Conservation (phyloP, 192 early-diverging fungal genomes). For the Coemansia sp. region DNA sequence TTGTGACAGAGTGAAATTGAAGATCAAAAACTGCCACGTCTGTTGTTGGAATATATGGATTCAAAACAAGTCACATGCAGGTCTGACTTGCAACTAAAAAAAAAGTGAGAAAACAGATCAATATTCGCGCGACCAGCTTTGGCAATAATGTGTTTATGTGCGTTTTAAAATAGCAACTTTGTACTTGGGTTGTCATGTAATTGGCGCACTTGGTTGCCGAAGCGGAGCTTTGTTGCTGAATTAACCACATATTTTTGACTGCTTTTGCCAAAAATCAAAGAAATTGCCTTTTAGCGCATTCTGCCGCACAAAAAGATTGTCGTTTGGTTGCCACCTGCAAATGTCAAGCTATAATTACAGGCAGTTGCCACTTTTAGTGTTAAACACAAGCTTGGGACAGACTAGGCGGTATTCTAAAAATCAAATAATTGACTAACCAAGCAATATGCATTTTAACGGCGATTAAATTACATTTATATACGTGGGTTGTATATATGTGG, state of each 20-base stretch:
- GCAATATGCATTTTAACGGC: no score
- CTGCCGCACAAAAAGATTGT: background rate
- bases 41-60: background rate
- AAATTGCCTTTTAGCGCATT: background rate
- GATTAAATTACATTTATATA: no score
- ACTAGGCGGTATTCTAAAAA: no score
- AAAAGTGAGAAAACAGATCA: background rate
- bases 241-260: background rate
- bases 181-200: background rate
- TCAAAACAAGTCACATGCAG: background rate
- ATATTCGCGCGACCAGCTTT: background rate
- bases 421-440: no score
- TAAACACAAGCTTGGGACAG: no score
- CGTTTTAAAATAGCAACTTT: background rate
- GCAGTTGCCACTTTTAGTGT: no score
- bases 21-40: background rate
- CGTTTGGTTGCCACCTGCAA: background rate
- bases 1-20: background rate
- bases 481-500: no score
- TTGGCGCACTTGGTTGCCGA: conserved; percentile 15
- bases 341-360: no score
- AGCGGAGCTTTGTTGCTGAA: background rate
- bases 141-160: background rate
- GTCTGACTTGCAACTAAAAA: background rate
- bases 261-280: background rate